A percentile compares a stretch with the other conserved stretches of the same genome.
Conservation (phyloP, 129 eudicot species). For the Flaveria brownii region DNA sequence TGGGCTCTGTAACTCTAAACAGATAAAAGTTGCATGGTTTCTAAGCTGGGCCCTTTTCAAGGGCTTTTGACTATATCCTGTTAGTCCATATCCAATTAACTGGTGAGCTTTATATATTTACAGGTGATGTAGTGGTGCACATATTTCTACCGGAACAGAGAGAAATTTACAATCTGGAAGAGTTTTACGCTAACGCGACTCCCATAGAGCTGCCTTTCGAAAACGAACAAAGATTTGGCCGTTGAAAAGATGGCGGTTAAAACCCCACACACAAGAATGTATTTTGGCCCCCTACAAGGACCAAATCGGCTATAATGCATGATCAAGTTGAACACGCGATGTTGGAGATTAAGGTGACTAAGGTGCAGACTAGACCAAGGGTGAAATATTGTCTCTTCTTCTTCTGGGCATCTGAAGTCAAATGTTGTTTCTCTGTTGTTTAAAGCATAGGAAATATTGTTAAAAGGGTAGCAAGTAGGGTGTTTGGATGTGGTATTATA, state of each 20-base stretch:
- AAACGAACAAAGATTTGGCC: conserved; percentile 52
- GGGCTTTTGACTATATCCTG: not conserved
- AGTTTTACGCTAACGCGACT: conserved; percentile 91
- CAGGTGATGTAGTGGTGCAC: conserved; percentile 97
- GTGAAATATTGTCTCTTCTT: not conserved
- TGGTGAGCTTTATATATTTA: not conserved
- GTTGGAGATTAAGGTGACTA: not conserved
- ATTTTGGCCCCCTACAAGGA: not conserved
- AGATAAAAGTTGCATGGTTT: not conserved
- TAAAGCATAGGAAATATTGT: not conserved
- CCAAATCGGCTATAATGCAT: conserved; percentile 2
- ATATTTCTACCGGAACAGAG: conserved; percentile 89
- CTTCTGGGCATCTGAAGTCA: not conserved
- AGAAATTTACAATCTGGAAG: conserved; percentile 84
- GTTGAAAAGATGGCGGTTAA: conserved; percentile 28
- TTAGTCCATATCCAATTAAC: not conserved
- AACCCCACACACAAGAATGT: not conserved
- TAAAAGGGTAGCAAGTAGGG: not conserved
- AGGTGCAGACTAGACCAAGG: conserved; percentile 15
- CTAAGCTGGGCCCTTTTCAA: not conserved
- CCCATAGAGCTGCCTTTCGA: conserved; percentile 76
- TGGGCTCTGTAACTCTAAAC: not conserved
- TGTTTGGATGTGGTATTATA: not conserved
- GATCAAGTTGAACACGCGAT: not conserved
- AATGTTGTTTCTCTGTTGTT: conserved; percentile 3